phyloP scores from a whole-genome alignment of 805 yeast genomes.

The Isabelozyma heimii region DNA sequence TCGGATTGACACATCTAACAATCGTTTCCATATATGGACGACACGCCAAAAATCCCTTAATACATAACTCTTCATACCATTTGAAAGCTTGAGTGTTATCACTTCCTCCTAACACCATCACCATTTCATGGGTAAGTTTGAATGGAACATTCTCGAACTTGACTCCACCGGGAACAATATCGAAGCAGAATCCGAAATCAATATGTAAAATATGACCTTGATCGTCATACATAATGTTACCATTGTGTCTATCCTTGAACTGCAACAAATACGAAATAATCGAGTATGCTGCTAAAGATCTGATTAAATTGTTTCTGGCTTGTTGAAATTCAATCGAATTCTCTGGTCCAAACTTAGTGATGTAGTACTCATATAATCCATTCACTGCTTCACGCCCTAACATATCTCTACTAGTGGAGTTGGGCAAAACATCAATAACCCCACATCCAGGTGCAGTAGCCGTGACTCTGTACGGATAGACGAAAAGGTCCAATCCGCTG shows the following conservation, averaged over 20 bases:
- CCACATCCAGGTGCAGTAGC: slow-evolving; percentile 99
- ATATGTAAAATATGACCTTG: slow-evolving; percentile 94
- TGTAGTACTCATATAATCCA: slow-evolving; percentile 89
- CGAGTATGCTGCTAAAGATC: slow-evolving; percentile 92
- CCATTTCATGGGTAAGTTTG: slow-evolving; percentile 95
- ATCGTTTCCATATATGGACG: slow-evolving; percentile 86
- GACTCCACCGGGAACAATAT: slow-evolving; percentile 98
- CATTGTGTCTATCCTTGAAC: slow-evolving; percentile 97
- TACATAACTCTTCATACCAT: slow-evolving; percentile 94
- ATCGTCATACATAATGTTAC: slow-evolving; percentile 94
- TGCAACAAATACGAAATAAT: slow-evolving; percentile 87
- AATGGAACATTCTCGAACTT: slow-evolving; percentile 98
- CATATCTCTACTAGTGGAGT: slow-evolving; percentile 95
- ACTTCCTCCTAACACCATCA: slow-evolving; percentile 92
- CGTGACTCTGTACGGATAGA: slow-evolving; percentile 91
- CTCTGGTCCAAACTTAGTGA: slow-evolving; percentile 93
- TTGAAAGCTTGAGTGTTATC: slow-evolving; percentile 78
- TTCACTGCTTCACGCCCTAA: slow-evolving; percentile 98
- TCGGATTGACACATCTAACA: slow-evolving; percentile 81
- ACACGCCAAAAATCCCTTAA: slow-evolving; percentile 85
- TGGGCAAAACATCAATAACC: slow-evolving; percentile 95
- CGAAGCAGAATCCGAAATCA: slow-evolving; percentile 98
- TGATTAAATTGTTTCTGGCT: slow-evolving; percentile 89
- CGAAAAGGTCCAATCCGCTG: slow-evolving; percentile 85
- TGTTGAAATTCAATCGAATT: slow-evolving; percentile 83